Conservation (phyloP, 805 yeast species). For the Gaillardinia entomophila region DNA sequence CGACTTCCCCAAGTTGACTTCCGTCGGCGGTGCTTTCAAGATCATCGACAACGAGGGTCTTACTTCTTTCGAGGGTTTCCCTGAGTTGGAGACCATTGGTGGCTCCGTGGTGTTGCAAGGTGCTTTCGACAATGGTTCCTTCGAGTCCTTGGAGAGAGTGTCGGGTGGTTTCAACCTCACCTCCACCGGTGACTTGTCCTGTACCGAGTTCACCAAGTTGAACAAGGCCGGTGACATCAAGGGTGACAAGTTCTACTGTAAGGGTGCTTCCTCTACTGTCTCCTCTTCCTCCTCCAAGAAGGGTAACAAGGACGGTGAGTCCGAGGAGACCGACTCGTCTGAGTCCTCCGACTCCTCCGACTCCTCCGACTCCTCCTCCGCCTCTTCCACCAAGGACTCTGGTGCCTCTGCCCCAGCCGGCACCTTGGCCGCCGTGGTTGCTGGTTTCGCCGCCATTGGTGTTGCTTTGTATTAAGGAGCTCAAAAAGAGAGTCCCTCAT, state of each 20-base stretch:
- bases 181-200: conserved; percentile 73
- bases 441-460: conserved; percentile 33
- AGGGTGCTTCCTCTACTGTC: conserved; percentile 48
- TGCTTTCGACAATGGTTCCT: conserved; percentile 71
- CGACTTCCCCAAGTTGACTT: conserved; percentile 62
- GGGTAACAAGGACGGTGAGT: conserved; percentile 14
- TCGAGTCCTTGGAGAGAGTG: conserved; percentile 69
- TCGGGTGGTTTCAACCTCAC: conserved; percentile 89
- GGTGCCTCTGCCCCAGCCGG: conserved; percentile 20
- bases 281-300: conserved; percentile 40
- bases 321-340: conserved; percentile 24
- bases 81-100: conserved; percentile 63
- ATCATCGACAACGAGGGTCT: conserved; percentile 80
- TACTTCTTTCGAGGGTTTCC: conserved; percentile 64
- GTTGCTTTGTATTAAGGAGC: conserved; percentile 24
- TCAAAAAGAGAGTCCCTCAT: not conserved
- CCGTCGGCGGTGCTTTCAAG: conserved; percentile 90
- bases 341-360: conserved; percentile 15
- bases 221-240: conserved; percentile 77
- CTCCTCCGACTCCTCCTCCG: conserved; percentile 11
- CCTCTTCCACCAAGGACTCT: conserved; percentile 14
- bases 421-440: conserved; percentile 22
- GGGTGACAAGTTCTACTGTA: conserved; percentile 83
- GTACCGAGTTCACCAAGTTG: conserved; percentile 67
- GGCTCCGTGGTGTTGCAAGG: conserved; percentile 87